Base-by-base conservation (phyloP, 805 yeast species). In the Ogataea haglerorum region DNA sequence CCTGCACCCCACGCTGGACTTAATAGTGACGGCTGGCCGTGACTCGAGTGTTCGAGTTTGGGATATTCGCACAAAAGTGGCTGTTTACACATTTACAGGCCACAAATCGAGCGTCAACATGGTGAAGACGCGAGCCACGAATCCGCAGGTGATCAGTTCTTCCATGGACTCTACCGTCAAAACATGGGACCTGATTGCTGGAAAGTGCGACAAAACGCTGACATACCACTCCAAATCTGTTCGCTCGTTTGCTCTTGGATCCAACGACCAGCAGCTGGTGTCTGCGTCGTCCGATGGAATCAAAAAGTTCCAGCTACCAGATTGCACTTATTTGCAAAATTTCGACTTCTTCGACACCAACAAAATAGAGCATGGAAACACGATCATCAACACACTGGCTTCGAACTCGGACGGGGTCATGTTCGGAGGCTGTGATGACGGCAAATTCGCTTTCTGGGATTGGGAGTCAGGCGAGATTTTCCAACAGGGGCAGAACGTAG, bases 131-230 rank as follows among this genome's bases (percentile, higher is more conserved):
- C 81, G 84, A 37, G 70, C 77, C 0, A 77, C 77, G 1, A 95
- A 87, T 45, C 98, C 98, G 1, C 98, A 93, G 60, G 68, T 93
- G 2, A 65, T 91, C 6, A 75, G 95, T 16, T 78, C 88, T 15
- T 84, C 96, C 0, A 80, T 79, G 73, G 99, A 93, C 60, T 72
- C 84, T 1, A 87, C 96, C 0, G 75, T 93, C 3, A 68, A 89
- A 45, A 65, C 90, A n/a, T 93, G 96, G 96, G 98, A 93, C 61
- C 57, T 88, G 21, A 76, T 84, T 3, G 87, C 89, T 15, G 95
- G 91, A 5, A 78, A 78, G 49, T 74, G 90, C 2, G 70, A 68
- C 46, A 68, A 84, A 10, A 78, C 86, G 0, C 59, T 95, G 21
- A 89, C 98, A 0, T 95, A 88, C 47, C 99, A 91, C 62, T 71